Base-by-base conservation (phyloP, 2,329 filamentous ascomycete species). In the Cladosporium austrohemisphaericum region DNA sequence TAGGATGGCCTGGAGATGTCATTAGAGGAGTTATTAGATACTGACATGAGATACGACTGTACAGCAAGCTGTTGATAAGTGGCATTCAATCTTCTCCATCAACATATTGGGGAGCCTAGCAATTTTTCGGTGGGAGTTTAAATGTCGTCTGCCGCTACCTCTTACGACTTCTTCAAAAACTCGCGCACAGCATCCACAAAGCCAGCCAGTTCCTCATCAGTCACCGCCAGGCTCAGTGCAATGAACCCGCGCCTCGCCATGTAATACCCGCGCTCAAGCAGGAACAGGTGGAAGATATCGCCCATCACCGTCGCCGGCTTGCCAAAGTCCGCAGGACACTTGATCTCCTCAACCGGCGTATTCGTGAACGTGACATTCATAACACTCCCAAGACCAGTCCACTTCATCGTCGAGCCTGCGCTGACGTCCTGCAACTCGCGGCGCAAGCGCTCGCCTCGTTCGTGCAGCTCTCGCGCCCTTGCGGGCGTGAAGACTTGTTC, bases 221-320 rank as follows among this genome's bases (percentile, higher is more conserved):
- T 60, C 38, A 66, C 62, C 0, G 58, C 67, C 7, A 71, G 43
- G 23, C 66, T 67, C 22, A 71, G 41, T 1, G 67, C 62, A 19
- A 71, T 33, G 43, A 64, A 69, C 1, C 66, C 68, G 3, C 67
- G 53, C 49, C 63, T 57, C 1, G 63, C 57, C 10, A 67, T 61
- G 55, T 67, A 71, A 48, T 60, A 71, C 1, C 68, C 68, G 29
- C 61, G 53, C 47, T 65, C 63, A 50, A 71, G 60, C 60, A 70
- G 57, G 41, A 66, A 65, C 2, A 70, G 55, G 58, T 67, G 68
- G 31, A 71, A 62, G 16, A 70, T 36, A 16, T 63, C 62, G 8
- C 57, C 60, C 38, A 70, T 37, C 10, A 56, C 60, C 10, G n/a
- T 45, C n/a, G 64, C 56, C 3, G 52, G 53, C 22, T 67, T 63